These are phyloP conservation scores for Lenzites betulinus DNA, from an alignment of 768 basidiomycete genomes.

Conservation along the genomic window DNA sequence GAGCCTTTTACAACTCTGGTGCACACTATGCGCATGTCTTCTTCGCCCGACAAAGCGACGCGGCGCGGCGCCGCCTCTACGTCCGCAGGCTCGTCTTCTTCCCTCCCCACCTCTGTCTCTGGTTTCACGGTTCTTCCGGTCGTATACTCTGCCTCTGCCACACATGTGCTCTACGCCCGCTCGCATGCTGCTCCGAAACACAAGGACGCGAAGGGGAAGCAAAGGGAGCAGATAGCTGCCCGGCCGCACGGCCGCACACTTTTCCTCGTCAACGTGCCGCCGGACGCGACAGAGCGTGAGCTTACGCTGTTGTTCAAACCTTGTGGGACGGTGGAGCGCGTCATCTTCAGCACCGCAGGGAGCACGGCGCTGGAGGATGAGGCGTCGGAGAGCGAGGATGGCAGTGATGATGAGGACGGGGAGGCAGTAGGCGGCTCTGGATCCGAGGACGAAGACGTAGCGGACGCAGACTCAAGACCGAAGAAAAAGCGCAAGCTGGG, in stretches of 20 bases:
- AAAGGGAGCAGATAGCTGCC: constrained; percentile 5
- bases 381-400: constrained; percentile 28
- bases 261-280: constrained; percentile 88
- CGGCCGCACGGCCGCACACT: constrained; percentile 68
- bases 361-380: constrained; percentile 43
- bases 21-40: constrained; percentile 5
- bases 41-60: background rate
- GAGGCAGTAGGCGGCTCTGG: constrained; percentile 35
- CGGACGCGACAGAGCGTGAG: constrained; percentile 84
- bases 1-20: background rate
- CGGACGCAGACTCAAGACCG: constrained; percentile 35
- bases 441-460: constrained; percentile 38
- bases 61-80: background rate
- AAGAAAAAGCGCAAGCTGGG: constrained; percentile 37
- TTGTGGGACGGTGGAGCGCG: constrained; percentile 75
- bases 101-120: constrained; percentile 31
- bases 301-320: constrained; percentile 74
- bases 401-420: constrained; percentile 38
- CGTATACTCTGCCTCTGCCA: constrained; percentile 42
- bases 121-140: constrained; percentile 54
- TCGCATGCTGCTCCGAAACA: constrained; percentile 58
- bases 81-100: constrained; percentile 2
- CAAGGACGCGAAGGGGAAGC: constrained; percentile 26
- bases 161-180: constrained; percentile 80
- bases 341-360: constrained; percentile 47